These are phyloP conservation scores for Calonectria multiphialidica DNA, from an alignment of 2,329 filamentous ascomycete species.

Conservation along the genomic window DNA sequence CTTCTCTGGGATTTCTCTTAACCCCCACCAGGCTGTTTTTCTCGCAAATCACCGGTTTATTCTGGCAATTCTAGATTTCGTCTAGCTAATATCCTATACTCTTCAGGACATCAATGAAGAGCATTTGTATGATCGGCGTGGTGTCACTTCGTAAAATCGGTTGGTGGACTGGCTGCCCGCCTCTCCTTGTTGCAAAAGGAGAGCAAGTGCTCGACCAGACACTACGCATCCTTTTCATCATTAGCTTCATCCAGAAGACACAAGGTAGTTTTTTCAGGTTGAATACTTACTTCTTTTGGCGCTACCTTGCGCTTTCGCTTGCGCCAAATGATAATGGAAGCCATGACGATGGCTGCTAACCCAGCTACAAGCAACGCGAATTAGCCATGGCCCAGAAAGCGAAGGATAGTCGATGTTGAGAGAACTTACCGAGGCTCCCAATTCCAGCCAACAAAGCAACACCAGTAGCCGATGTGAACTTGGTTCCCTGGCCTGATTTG, in stretches of 20 bases:
- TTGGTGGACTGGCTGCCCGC: neutral
- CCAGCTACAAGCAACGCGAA: neutral
- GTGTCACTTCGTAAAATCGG: too few relatives aligned
- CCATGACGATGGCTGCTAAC: neutral
- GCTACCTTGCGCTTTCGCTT: neutral
- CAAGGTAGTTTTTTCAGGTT: too few relatives aligned
- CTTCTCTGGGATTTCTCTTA: too few relatives aligned
- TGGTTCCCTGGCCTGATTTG: neutral
- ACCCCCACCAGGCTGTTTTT: too few relatives aligned
- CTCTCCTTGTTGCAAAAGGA: neutral
- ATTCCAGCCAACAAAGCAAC: neutral
- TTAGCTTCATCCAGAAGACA: neutral
- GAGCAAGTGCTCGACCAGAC: neutral
- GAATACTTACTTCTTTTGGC: neutral
- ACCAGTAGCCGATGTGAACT: neutral
- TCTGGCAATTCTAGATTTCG: too few relatives aligned
- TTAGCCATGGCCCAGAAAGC: neutral
- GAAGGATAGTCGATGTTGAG: neutral
- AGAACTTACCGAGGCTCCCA: constrained; percentile 2
- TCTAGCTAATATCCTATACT: too few relatives aligned
- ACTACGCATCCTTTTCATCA: neutral
- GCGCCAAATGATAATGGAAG: neutral
- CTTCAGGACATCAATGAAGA: too few relatives aligned
- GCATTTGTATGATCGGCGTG: too few relatives aligned
- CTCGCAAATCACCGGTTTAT: too few relatives aligned